Percentiles rank a stretch among this genome's conserved stretches.
These are phyloP conservation scores for Sicyos baderoa DNA, from an alignment of 306 rosid species.

Conservation along the genomic window DNA sequence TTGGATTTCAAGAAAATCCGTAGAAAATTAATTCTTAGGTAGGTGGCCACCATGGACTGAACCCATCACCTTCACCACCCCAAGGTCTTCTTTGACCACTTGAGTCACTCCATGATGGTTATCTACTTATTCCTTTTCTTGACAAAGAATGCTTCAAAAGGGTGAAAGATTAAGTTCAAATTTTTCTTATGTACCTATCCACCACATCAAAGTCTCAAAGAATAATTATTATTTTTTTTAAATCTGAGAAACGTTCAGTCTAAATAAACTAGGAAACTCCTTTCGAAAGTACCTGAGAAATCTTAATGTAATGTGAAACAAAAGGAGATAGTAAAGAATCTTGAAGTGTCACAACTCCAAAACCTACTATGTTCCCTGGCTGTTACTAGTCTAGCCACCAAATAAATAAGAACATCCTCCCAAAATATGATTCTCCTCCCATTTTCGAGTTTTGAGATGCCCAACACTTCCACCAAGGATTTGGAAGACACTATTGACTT, in stretches of 20 bases:
- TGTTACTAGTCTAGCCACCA: background rate
- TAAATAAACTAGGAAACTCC: background rate
- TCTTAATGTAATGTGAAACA: background rate
- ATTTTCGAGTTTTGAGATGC: background rate
- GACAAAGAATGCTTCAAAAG: too few relatives aligned
- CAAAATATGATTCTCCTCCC: background rate
- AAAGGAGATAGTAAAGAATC: background rate
- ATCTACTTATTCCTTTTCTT: too few relatives aligned
- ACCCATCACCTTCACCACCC: too few relatives aligned
- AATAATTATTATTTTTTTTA: background rate
- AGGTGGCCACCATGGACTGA: too few relatives aligned
- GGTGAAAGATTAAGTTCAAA: too few relatives aligned
- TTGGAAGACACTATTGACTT: background rate
- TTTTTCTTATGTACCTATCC: too few relatives aligned
- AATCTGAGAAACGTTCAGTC: background rate
- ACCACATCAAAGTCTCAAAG: background rate
- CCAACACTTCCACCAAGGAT: background rate
- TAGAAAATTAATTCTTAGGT: too few relatives aligned
- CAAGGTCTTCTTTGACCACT: too few relatives aligned
- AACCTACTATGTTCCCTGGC: background rate
- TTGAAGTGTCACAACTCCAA: background rate
- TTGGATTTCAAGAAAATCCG: too few relatives aligned
- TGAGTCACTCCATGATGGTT: too few relatives aligned
- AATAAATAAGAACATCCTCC: background rate
- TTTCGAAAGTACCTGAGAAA: background rate